Percentiles rank a stretch among this genome's conserved stretches.
phyloP scores from a whole-genome alignment of 2,329 filamentous ascomycete genomes.

The Dothideomycetidae sp. region DNA sequence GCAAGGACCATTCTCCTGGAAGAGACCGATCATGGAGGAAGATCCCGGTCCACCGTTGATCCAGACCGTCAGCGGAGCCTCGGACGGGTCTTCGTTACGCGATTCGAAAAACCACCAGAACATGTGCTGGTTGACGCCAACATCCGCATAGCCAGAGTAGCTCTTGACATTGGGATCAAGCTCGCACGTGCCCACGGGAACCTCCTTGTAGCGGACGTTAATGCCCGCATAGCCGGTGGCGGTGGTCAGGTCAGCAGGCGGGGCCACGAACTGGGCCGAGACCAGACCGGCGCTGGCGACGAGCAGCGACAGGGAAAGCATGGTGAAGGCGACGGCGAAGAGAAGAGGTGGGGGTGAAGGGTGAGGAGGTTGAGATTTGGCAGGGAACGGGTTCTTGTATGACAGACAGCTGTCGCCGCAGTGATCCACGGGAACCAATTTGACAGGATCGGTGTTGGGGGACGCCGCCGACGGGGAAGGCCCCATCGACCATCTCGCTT shows the following conservation, averaged over 20 bases:
- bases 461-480: too few species aligned
- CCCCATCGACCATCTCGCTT: too few species aligned
- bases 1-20: slow-evolving; percentile 42
- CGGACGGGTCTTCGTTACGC: slow-evolving; percentile 48
- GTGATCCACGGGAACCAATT: too few species aligned
- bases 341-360: neutral
- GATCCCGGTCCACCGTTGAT: slow-evolving; percentile 53
- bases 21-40: slow-evolving; percentile 51
- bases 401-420: too few species aligned
- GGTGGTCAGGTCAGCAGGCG: slow-evolving; percentile 33
- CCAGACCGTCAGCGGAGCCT: slow-evolving; percentile 46
- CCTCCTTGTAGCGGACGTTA: slow-evolving; percentile 45
- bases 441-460: too few species aligned
- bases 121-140: slow-evolving; percentile 37
- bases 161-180: slow-evolving; percentile 42
- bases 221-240: slow-evolving; percentile 33
- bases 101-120: slow-evolving; percentile 93
- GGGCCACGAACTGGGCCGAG: slow-evolving; percentile 42
- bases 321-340: neutral
- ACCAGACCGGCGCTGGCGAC: slow-evolving; percentile 16
- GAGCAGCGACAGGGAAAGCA: neutral
- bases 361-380: too few species aligned
- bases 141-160: slow-evolving; percentile 42
- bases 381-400: too few species aligned
- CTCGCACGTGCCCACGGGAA: slow-evolving; percentile 41